Evolutionary conservation across 1,139 yeast species (phyloP).

Genomic region (Zygoascus sp.): DNA sequence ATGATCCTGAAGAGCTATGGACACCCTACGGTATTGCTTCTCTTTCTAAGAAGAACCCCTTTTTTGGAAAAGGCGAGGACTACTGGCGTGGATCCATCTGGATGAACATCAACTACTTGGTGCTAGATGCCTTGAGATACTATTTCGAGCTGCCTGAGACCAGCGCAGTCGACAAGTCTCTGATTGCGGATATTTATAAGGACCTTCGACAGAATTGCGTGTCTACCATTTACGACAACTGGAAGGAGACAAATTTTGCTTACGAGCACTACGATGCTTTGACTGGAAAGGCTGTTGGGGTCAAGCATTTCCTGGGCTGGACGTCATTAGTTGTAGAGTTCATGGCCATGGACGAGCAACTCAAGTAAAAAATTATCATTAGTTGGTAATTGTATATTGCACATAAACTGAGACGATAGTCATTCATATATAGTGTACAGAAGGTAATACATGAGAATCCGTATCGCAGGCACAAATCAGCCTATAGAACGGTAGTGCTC

Average conservation of each 20-base stretch:
- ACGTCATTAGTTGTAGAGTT: constrained; percentile 75
- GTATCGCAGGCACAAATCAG: too few relatives aligned
- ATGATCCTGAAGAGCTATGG: constrained; percentile 74
- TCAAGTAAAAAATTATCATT: constrained; percentile 11
- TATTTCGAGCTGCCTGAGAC: constrained; percentile 38
- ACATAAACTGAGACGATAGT: background rate
- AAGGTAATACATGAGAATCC: too few relatives aligned
- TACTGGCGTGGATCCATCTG: constrained; percentile 97
- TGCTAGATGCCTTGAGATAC: constrained; percentile 61
- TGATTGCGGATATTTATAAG: constrained; percentile 49
- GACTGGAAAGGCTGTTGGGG: constrained; percentile 74
- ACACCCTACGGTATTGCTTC: constrained; percentile 77
- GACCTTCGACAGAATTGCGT: constrained; percentile 64
- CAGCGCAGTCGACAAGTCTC: constrained; percentile 30
- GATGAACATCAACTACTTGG: constrained; percentile 84
- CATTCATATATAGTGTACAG: background rate
- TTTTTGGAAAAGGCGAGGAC: constrained; percentile 75
- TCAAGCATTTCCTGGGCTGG: constrained; percentile 93
- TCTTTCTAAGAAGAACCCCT: constrained; percentile 61
- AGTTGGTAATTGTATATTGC: too few relatives aligned
- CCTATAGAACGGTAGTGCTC: background rate
- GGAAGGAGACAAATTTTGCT: constrained; percentile 73
- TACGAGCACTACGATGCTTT: constrained; percentile 88
- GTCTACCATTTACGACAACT: constrained; percentile 59
- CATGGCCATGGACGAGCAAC: constrained; percentile 67